Evolutionary conservation across 1,284 basidiomycete species (phyloP), one percentile per base, ranked within the genome.

Genomic region (Cryptococcus deneoformans): DNA sequence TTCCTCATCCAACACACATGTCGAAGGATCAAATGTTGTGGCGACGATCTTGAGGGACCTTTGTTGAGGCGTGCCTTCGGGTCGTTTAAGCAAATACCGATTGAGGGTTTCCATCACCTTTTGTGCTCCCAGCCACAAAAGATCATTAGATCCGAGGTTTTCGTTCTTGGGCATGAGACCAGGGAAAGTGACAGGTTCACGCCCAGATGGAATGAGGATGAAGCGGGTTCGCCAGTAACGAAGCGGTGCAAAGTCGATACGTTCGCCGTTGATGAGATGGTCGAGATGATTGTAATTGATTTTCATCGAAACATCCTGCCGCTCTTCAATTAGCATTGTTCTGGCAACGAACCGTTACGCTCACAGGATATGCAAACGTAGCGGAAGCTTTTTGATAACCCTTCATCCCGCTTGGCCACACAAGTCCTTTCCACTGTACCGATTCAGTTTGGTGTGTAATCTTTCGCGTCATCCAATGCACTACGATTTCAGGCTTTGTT

Each of bases 191-290:
- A 73, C 7, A 85, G 89, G 39, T 83, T 82, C 56, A 87, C 65
- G 87, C 9, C 85, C 82, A 0, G 89, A 87, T 0, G 95, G 95
- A 48, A 98, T 90, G 16, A 99, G 85, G 29, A 98, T 84, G 71
- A 97, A 96, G n/a, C 94, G 84, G 0, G 93, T 96, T 6, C 94
- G 84, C 91, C 94, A 98, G 71, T 95, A 96, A 46, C 89, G 84
- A 47, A 92, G 79, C 4, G 57, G 57, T 38, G 87, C 87, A 56
- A 91, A 86, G 66, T 86, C 87, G 14, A 60, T 48, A 20, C 54
- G 36, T 63, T 92, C 91, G 1, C 91, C 91, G 4, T 89, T 89
- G 8, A 92, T 87, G 5, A 93, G 78, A 10, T 75, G 71, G 58
- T 78, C 77, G 2, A 78, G 71, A 61, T 76, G 77, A 56, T 77